Conservation (phyloP, 768 basidiomycete species). For the Trametes sanguinea region DNA sequence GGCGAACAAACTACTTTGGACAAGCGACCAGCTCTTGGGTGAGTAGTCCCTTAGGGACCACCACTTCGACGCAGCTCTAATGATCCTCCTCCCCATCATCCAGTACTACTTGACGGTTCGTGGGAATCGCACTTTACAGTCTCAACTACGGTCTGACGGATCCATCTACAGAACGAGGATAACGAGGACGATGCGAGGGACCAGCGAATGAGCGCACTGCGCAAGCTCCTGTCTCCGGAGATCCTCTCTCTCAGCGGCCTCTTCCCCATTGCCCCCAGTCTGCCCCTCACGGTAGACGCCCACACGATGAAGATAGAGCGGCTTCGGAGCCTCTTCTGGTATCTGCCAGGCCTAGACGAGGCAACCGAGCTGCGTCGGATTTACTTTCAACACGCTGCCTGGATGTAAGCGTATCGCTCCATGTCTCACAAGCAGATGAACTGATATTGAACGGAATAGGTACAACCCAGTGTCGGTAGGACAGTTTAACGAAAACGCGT, state of each 20-base stretch:
- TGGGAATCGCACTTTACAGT: constrained; percentile 2
- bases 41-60: constrained; percentile 36
- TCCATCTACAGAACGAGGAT: constrained; percentile 55
- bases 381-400: constrained; percentile 67
- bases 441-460: constrained; percentile 38
- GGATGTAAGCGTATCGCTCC: constrained; percentile 52
- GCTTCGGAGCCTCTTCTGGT: constrained; percentile 63
- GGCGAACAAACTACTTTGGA: constrained; percentile 75
- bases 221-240: constrained; percentile 58
- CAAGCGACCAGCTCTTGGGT: constrained; percentile 80
- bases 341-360: constrained; percentile 61
- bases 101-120: constrained; percentile 77
- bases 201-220: constrained; percentile 49
- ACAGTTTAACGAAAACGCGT: constrained; percentile 57
- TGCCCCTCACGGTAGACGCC: constrained; percentile 38
- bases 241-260: constrained; percentile 66
- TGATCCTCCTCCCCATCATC: not conserved
- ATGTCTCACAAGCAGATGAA: not conserved
- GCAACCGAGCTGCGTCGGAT: constrained; percentile 62
- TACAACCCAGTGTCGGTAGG: constrained; percentile 62
- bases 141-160: constrained; percentile 6
- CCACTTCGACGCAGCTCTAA: constrained; percentile 10
- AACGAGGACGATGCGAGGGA: constrained; percentile 56
- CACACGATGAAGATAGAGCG: constrained; percentile 39
- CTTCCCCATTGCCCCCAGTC: constrained; percentile 57